Evolutionary conservation across 2,329 filamentous ascomycete genomes (phyloP), one percentile per base, ranked within the genome.

Genomic region (Cadophora sp.): DNA sequence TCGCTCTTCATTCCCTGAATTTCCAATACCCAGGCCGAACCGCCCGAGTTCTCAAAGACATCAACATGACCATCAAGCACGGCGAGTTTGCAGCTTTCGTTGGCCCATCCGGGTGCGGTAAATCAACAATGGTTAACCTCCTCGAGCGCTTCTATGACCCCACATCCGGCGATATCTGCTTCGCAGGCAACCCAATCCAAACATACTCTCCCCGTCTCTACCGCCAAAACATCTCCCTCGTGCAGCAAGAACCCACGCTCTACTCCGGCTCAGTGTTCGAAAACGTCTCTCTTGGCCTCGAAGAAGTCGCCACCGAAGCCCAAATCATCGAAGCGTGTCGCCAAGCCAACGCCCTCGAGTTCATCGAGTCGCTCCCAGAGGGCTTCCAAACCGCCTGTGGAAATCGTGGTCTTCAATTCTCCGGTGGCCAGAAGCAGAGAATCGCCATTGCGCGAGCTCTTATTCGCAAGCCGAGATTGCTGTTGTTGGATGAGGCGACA

Each of bases 341-440:
- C 82, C 72, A 79, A 79, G 19, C 84, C 2, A 82, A 86, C 64
- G 84, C 84, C 34, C 78, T 83, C 61, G 82, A 84, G 46, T 87
- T 86, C 72, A 81, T 86, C 53, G 73, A 76, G 12, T 85, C 82
- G 0, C 79, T 87, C 0, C 84, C 84, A 0, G 81, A 85, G 51
- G 84, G 92, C 16, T 93, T 97, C 81, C 87, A 90, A 76, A 97
- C 94, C 0, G 77, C 93, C 1, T 93, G 97, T 31, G 95, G 95
- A 24, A 92, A 86, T 79, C 97, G 97, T 81, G 95, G 94, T 62
- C 85, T 87, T 11, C 86, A 97, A 76, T 82, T 97, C 11, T 93
- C 91, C 2, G 95, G 95, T 64, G 95, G 95, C 0, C 95, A 97
- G 80, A 97, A 97, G 77, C 94, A 98, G 80, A 91, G 95, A 67